A percentile compares a stretch with the other conserved stretches of the same genome.
These are phyloP conservation scores for Microcyclosporella mali DNA, from an alignment of 2,329 filamentous ascomycete species.

Conservation along the genomic window DNA sequence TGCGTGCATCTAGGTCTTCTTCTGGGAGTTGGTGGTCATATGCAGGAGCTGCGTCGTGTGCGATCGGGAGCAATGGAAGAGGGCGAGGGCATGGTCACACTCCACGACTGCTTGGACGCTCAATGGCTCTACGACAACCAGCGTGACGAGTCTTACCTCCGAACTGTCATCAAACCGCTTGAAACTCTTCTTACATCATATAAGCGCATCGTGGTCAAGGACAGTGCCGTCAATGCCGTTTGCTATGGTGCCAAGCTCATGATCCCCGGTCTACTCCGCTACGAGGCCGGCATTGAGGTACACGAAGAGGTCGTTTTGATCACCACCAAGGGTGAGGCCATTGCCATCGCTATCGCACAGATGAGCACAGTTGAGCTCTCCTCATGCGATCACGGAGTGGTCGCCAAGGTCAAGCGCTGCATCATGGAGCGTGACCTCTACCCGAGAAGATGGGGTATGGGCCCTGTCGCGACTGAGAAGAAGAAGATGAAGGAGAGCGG, in stretches of 20 bases:
- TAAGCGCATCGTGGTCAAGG: slow-evolving; percentile 97
- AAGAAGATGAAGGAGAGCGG: slow-evolving; percentile 99
- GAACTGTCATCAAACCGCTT: slow-evolving; percentile 83
- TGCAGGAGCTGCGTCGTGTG: slow-evolving; percentile 95
- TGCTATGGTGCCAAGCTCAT: slow-evolving; percentile 99
- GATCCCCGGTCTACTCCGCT: slow-evolving; percentile 91
- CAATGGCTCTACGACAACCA: slow-evolving; percentile 97
- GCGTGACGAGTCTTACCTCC: slow-evolving; percentile 85
- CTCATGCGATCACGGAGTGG: slow-evolving; percentile 93
- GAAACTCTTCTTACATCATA: slow-evolving; percentile 88
- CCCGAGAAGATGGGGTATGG: slow-evolving; percentile 92
- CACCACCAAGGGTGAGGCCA: slow-evolving; percentile 98
- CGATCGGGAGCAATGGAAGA: slow-evolving; percentile 94
- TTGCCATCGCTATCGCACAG: slow-evolving; percentile 90
- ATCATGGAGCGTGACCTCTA: slow-evolving; percentile 99
- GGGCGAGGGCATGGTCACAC: slow-evolving; percentile 77
- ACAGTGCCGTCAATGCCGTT: slow-evolving; percentile 90
- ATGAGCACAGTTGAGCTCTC: slow-evolving; percentile 98
- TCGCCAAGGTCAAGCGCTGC: slow-evolving; percentile 97
- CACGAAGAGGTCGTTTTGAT: slow-evolving; percentile 96
- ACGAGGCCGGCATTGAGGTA: slow-evolving; percentile 85
- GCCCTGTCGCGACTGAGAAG: slow-evolving; percentile 89
- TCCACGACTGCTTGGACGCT: slow-evolving; percentile 92
- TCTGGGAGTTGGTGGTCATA: slow-evolving; percentile 83
- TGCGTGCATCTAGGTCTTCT: slow-evolving; percentile 84